Percentiles rank a stretch among this genome's conserved stretches.
Conservation (phyloP, 2,329 filamentous ascomycete genomes). For the Nothopassalora personata region DNA sequence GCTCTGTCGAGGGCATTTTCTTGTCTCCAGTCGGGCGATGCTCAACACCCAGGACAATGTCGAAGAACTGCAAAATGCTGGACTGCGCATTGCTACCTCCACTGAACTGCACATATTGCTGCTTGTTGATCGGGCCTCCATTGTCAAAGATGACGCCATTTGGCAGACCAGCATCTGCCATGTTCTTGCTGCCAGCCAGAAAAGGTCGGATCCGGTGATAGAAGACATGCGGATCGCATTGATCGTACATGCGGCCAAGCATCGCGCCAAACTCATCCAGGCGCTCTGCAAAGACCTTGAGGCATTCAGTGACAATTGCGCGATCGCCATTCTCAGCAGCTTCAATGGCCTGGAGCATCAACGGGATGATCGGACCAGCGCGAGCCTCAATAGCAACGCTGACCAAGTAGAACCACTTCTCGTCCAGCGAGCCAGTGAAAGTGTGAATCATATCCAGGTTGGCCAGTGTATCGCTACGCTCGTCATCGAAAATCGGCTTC, state of each 20-base stretch:
- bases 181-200: conserved; percentile 94
- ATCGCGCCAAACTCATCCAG: conserved; percentile 77
- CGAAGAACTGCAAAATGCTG: conserved; percentile 95
- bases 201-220: conserved; percentile 96
- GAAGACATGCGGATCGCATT: conserved; percentile 89
- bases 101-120: conserved; percentile 73
- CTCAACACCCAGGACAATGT: conserved; percentile 81
- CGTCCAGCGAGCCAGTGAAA: conserved; percentile 89
- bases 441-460: conserved; percentile 85
- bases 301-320: conserved; percentile 65
- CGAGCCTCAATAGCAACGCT: conserved; percentile 93
- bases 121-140: conserved; percentile 48
- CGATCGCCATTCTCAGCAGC: conserved; percentile 69
- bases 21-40: conserved; percentile 83
- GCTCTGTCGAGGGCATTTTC: conserved; percentile 33
- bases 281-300: conserved; percentile 79
- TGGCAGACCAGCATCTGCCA: conserved; percentile 87
- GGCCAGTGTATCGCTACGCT: conserved; percentile 74
- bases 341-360: conserved; percentile 82
- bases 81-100: conserved; percentile 96
- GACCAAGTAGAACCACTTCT: conserved; percentile 97
- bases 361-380: conserved; percentile 75
- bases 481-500: conserved; percentile 80
- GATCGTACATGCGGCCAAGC: conserved; percentile 87
- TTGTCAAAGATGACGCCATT: conserved; percentile 81